Percentiles rank a stretch among this genome's conserved stretches.
Conservation (phyloP, 768 basidiomycete species). For the Boletus patriciae region DNA sequence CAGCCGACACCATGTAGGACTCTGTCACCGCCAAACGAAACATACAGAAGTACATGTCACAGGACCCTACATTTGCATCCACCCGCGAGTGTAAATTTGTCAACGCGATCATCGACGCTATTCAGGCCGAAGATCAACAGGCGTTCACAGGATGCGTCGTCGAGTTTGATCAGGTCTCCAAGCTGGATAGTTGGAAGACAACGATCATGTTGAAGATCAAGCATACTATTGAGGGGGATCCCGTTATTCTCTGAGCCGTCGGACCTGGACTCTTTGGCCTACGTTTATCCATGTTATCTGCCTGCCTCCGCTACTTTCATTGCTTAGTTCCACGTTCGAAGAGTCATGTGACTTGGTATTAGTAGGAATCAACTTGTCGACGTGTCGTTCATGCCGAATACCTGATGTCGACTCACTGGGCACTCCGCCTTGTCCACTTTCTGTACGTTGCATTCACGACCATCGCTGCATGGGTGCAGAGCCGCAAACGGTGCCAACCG, state of each 20-base stretch:
- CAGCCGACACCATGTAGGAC: constrained; percentile 54
- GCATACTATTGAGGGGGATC: constrained; percentile 66
- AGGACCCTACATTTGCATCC: constrained; percentile 81
- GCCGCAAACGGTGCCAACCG: constrained; percentile 40
- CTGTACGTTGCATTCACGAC: constrained; percentile 49
- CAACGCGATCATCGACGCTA: constrained; percentile 72
- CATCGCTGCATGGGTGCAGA: constrained; percentile 42
- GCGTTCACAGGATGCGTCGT: constrained; percentile 80
- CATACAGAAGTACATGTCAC: constrained; percentile 69
- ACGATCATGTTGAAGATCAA: constrained; percentile 88
- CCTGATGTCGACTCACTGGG: constrained; percentile 42
- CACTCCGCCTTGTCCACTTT: constrained; percentile 58
- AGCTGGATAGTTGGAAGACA: constrained; percentile 97
- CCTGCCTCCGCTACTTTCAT: background rate
- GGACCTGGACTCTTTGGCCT: background rate
- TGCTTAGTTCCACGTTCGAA: constrained; percentile 13
- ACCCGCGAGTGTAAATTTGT: constrained; percentile 94
- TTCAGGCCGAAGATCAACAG: constrained; percentile 68
- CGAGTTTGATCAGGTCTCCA: constrained; percentile 89
- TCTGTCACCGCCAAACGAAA: constrained; percentile 80
- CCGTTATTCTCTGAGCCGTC: constrained; percentile 30
- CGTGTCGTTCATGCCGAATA: constrained; percentile 14
- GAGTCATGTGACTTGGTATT: constrained; percentile 21
- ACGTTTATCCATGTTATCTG: background rate
- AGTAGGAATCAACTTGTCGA: background rate